phyloP scores from a whole-genome alignment of 352 stramenopile genomes.

The Saprolegnia diclina region DNA sequence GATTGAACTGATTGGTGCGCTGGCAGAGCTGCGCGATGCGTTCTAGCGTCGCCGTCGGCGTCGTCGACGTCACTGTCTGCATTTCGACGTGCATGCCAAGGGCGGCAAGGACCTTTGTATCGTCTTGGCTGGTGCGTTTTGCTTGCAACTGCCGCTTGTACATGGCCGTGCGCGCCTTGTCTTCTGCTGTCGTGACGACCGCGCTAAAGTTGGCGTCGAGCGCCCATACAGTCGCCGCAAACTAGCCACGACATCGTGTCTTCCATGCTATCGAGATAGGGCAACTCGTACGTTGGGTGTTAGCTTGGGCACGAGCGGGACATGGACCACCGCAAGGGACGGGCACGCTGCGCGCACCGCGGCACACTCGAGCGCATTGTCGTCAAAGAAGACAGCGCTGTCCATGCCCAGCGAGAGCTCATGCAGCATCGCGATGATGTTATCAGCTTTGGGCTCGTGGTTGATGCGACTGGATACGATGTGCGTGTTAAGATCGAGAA shows the following conservation, averaged over 20 bases:
- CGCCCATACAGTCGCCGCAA: not conserved
- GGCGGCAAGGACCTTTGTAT: slow-evolving; percentile 28
- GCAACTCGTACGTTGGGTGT: slow-evolving; percentile 30
- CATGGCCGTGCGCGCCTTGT: slow-evolving; percentile 42
- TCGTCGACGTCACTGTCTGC: slow-evolving; percentile 43
- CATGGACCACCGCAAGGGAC: slow-evolving; percentile 43
- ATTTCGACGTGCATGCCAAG: slow-evolving; percentile 52
- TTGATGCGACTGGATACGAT: slow-evolving; percentile 48
- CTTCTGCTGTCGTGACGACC: slow-evolving; percentile 36
- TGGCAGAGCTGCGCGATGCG: slow-evolving; percentile 60
- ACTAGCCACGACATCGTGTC: slow-evolving; percentile 47
- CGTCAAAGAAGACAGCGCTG: slow-evolving; percentile 67
- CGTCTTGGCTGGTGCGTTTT: slow-evolving; percentile 7
- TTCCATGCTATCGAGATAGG: not conserved
- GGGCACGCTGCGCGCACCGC: slow-evolving; percentile 47
- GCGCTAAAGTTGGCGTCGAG: slow-evolving; percentile 15
- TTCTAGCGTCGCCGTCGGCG: not conserved
- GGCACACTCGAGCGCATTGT: slow-evolving; percentile 63
- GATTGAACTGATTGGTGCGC: slow-evolving; percentile 70
- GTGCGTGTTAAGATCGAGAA: slow-evolving; percentile 47
- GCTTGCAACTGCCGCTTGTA: slow-evolving; percentile 55
- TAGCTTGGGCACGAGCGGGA: slow-evolving; percentile 27
- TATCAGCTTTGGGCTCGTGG: slow-evolving; percentile 55
- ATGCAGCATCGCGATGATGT: slow-evolving; percentile 44
- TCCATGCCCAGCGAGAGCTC: slow-evolving; percentile 59